A percentile compares a stretch with the other conserved stretches of the same genome.
Evolutionary conservation across 139 green algal species (phyloP).

Genomic region (Tetradesmus lagerheimii): DNA sequence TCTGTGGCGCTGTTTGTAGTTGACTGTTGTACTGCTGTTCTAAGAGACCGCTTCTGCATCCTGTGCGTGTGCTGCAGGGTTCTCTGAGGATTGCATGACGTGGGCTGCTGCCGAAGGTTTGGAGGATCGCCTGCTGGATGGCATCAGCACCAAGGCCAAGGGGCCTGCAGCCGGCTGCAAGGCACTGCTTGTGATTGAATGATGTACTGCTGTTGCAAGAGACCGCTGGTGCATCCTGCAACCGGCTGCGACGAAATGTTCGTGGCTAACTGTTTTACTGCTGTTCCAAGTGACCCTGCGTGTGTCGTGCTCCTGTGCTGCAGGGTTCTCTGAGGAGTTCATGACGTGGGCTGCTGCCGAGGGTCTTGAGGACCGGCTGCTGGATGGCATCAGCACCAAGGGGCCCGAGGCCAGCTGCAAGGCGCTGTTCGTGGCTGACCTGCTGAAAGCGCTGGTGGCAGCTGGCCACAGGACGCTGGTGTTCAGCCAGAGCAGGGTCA

Average conservation of each 20-base stretch:
- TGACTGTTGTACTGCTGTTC: no score
- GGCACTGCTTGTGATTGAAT: constrained; percentile 76
- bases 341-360: constrained; percentile 36
- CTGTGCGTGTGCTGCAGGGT: background rate
- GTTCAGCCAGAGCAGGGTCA: constrained; percentile 89
- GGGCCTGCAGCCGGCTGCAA: constrained; percentile 79
- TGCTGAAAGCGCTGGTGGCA: constrained; percentile 80
- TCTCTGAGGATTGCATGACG: constrained; percentile 21
- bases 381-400: constrained; percentile 49
- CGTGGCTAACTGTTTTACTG: no score
- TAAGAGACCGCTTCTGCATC: no score
- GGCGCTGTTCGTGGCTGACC: constrained; percentile 78
- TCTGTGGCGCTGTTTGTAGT: no score
- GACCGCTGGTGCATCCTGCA: no score
- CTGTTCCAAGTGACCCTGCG: background rate
- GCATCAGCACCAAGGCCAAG: constrained; percentile 52
- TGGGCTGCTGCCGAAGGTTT: constrained; percentile 44
- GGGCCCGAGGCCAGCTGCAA: constrained; percentile 83
- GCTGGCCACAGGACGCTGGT: constrained; percentile 90
- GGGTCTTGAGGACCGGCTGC: constrained; percentile 51
- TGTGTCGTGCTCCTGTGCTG: background rate
- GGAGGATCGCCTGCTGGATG: constrained; percentile 47
- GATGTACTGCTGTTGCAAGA: constrained; percentile 53
- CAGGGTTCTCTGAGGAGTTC: constrained; percentile 41
- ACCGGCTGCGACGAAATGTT: no score